These are phyloP conservation scores for Boletus tylopilopsis DNA, from an alignment of 768 basidiomycete genomes.

Conservation along the genomic window DNA sequence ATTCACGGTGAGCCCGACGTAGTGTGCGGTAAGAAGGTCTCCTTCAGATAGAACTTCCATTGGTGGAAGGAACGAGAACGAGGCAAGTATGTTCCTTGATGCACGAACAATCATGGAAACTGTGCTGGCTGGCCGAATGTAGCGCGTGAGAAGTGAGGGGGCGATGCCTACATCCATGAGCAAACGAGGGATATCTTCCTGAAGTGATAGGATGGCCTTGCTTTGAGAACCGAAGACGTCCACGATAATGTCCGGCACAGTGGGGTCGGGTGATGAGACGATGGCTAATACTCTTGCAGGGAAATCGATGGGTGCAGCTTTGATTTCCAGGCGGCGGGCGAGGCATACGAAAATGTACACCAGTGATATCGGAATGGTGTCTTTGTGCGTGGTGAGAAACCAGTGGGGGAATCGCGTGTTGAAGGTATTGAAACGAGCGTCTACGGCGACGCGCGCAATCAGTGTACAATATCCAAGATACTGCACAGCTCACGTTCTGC, in stretches of 20 bases:
- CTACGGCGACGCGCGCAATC: constrained; percentile 20
- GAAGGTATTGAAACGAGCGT: constrained; percentile 39
- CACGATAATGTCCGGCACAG: constrained; percentile 37
- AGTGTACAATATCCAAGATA: neutral
- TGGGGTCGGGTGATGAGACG: constrained; percentile 38
- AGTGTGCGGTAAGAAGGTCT: constrained; percentile 33
- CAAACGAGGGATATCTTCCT: constrained; percentile 34
- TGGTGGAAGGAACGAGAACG: constrained; percentile 23
- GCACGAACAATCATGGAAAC: constrained; percentile 39
- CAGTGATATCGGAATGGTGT: constrained; percentile 57
- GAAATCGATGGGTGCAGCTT: constrained; percentile 52
- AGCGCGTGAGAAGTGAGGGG: constrained; percentile 13
- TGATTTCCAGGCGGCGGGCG: constrained; percentile 47
- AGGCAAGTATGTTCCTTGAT: constrained; percentile 37
- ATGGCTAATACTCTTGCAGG: constrained; percentile 54
- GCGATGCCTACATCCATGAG: constrained; percentile 27
- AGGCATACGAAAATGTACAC: constrained; percentile 56
- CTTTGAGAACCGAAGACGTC: constrained; percentile 45
- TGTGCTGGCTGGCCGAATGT: constrained; percentile 30
- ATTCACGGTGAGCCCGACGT: constrained; percentile 36
- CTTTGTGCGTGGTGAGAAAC: constrained; percentile 47
- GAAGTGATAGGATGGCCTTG: constrained; percentile 31
- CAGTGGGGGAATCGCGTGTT: constrained; percentile 56
- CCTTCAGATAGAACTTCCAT: constrained; percentile 26
- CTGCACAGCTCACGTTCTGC: constrained; percentile 35